Evolutionary conservation across 345 rosid species (phyloP).

Genomic region (Microthlaspi erraticum): DNA sequence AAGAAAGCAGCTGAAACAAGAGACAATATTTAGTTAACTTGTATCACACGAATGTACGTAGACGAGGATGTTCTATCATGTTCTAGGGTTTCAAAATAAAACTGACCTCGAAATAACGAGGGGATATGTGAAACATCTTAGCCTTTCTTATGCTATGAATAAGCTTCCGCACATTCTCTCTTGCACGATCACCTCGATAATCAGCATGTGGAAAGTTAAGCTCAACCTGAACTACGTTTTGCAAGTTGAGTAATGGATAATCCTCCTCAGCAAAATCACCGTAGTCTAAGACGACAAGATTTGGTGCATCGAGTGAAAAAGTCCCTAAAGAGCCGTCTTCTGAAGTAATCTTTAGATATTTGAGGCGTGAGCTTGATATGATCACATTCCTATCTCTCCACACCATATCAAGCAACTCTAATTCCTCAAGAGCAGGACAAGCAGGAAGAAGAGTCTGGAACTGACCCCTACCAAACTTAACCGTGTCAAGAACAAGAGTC

Average conservation of each 20-base stretch:
- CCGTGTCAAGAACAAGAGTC: conserved; percentile 21
- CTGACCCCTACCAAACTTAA: conserved; percentile 35
- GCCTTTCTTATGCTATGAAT: conserved; percentile 24
- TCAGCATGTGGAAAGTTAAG: not conserved
- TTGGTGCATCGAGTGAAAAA: conserved; percentile 32
- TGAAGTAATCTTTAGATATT: conserved; percentile 16
- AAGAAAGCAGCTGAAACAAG: conserved; percentile 31
- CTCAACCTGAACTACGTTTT: conserved; percentile 19
- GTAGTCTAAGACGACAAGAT: conserved; percentile 32
- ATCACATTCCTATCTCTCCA: conserved; percentile 38
- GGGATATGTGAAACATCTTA: conserved; percentile 12
- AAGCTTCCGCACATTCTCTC: conserved; percentile 19
- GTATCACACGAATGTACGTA: not conserved
- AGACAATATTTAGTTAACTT: conserved; percentile 4
- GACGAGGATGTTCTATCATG: not conserved
- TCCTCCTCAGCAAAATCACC: conserved; percentile 19
- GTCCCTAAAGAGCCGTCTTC: conserved; percentile 17
- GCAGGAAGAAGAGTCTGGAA: conserved; percentile 38
- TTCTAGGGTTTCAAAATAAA: not conserved
- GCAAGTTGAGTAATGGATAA: conserved; percentile 26
- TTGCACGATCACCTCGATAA: not conserved
- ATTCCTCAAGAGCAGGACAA: conserved; percentile 33
- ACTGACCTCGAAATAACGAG: conserved; percentile 24
- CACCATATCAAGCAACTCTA: conserved; percentile 24
- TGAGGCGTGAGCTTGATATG: conserved; percentile 32